Evolutionary conservation across 345 rosid genomes (phyloP), one percentile per base, ranked within the genome.

Genomic region (Moringa oleifera): DNA sequence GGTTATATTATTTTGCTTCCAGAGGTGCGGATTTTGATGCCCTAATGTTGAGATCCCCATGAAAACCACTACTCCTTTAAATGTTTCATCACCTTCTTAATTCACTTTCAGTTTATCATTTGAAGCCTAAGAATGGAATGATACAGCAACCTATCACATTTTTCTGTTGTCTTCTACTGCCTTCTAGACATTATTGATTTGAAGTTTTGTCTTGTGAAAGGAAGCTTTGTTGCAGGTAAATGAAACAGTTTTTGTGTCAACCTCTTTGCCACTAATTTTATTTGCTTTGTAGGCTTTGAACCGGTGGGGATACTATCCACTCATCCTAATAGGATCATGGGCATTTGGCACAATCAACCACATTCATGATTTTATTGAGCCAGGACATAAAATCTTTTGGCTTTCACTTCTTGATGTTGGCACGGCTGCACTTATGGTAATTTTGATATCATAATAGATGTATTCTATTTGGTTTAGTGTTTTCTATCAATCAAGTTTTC

Each of bases 271-370:
- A 28, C 41, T 65, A 17, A 53, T 55, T 61, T 46, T 55, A 46
- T 52, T 56, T 70, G 63, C 67, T 53, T 6, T n/a, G n/a, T 59
- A 89, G 98, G 94, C 94, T 67, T 71, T 93, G 79, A 87, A 87
- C 64, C 74, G 91, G 25, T 89, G 97, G 98, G 98, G 98, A 53
- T 92, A 93, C 82, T 93, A 92, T 77, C 98, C 96, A 0, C 90
- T 89, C 66, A 92, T 85, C 68, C 71, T 92, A 51, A 92, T 92
- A 79, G 97, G 97, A 75, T 89, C 98, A 25, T 89, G 93, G 97
- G 81, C 91, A n/a, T 89, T 92, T 49, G 85, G 97, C 64, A 93
- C 98, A 21, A 83, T 93, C 71, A 92, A 89, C 67, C 83, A 81
- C 31, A 80, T 89, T 58, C 95, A 87, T 66, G 95, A 85, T 76